These are phyloP conservation scores for Auxenochlorella pyrenoidosa DNA, from an alignment of 139 green algal species.

Conservation along the genomic window DNA sequence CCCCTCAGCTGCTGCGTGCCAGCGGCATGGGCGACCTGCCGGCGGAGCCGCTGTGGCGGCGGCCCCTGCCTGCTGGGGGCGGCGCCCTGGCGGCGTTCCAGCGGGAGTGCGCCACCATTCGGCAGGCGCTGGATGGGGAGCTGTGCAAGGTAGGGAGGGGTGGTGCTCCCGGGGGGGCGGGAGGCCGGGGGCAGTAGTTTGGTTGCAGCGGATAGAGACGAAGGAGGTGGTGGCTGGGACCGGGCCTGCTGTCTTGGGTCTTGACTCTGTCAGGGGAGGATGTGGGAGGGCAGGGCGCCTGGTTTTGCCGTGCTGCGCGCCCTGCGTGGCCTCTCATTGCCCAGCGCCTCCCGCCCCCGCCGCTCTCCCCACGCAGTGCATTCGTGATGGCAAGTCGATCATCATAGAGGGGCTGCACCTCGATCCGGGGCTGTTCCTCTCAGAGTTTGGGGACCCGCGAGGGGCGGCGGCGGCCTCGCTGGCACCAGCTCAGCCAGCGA, in stretches of 20 bases:
- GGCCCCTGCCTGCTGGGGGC: slow-evolving; percentile 24
- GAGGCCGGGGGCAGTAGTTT: background rate
- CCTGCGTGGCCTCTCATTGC: background rate
- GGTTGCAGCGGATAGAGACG: too few relatives aligned
- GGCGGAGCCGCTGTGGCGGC: slow-evolving; percentile 60
- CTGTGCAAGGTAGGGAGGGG: slow-evolving; percentile 75
- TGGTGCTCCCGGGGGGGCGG: too few relatives aligned
- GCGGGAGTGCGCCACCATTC: slow-evolving; percentile 67
- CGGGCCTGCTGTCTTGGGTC: too few relatives aligned
- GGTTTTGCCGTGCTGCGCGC: background rate
- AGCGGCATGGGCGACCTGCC: slow-evolving; percentile 25
- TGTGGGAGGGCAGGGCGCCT: too few relatives aligned
- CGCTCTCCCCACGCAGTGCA: background rate
- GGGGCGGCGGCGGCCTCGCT: background rate
- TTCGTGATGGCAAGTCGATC: slow-evolving; percentile 90
- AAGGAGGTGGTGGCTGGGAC: too few relatives aligned
- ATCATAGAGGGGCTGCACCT: slow-evolving; percentile 91
- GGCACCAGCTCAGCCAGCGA: background rate
- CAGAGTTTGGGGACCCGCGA: slow-evolving; percentile 59
- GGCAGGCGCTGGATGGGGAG: slow-evolving; percentile 81
- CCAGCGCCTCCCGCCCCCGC: background rate
- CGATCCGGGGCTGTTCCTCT: slow-evolving; percentile 78
- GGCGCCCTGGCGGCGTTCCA: slow-evolving; percentile 61
- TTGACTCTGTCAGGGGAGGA: too few relatives aligned
- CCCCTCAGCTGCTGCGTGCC: slow-evolving; percentile 51